Evolutionary conservation across 2,329 filamentous ascomycete genomes (phyloP).

Genomic region (Trichoderma endophyticum): DNA sequence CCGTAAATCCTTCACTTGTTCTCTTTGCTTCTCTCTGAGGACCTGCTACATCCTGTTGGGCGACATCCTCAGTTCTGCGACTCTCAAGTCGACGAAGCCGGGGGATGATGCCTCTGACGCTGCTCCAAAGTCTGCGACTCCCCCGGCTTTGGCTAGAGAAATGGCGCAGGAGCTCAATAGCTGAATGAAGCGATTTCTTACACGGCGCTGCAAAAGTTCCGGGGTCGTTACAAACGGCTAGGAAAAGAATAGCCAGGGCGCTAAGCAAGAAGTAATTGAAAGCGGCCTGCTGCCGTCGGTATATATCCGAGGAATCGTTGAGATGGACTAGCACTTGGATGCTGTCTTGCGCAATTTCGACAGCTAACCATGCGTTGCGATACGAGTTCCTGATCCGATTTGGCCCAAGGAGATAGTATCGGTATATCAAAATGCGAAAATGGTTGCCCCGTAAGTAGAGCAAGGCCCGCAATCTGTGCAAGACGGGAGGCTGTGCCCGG

Average conservation of each 20-base stretch:
- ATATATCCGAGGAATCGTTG: conserved; percentile 28
- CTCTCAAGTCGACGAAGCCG: not conserved
- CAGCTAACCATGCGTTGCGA: conserved; percentile 36
- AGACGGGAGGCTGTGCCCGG: conserved; percentile 41
- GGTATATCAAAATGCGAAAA: conserved; percentile 42
- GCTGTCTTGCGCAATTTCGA: conserved; percentile 29
- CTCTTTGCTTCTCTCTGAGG: not conserved
- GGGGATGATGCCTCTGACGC: not conserved
- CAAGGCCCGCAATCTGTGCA: conserved; percentile 41
- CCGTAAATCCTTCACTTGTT: not conserved
- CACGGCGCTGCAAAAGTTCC: not conserved
- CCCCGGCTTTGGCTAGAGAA: not conserved
- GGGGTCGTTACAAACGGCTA: conserved; percentile 42
- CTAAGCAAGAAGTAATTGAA: conserved; percentile 29
- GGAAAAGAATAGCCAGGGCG: conserved; percentile 37
- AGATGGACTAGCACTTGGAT: conserved; percentile 26
- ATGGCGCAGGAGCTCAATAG: not conserved
- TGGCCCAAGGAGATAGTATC: conserved; percentile 38
- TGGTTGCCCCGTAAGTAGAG: conserved; percentile 44
- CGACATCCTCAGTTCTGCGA: not conserved
- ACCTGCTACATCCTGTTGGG: not conserved
- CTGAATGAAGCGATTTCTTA: not conserved
- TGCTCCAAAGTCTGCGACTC: not conserved
- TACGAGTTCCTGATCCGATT: conserved; percentile 36
- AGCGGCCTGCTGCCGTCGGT: conserved; percentile 26